phyloP scores from a whole-genome alignment of 1,284 basidiomycete genomes.

The Flammula alnicola region DNA sequence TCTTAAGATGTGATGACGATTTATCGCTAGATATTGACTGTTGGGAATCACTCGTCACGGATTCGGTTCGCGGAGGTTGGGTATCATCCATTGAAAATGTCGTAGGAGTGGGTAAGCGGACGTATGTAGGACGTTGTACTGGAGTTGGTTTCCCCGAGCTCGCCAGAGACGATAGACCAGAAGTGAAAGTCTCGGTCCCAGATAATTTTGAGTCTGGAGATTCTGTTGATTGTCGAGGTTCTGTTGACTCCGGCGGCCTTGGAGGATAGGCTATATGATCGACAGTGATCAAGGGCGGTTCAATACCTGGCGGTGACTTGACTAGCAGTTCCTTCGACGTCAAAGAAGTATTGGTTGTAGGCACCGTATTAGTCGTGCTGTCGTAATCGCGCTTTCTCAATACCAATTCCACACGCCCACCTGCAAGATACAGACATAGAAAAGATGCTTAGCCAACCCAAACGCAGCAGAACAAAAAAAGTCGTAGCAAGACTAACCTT shows the following conservation, averaged over 20 bases:
- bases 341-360: background rate
- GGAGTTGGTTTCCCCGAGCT: constrained; percentile 18
- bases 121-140: constrained; percentile 41
- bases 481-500: constrained; percentile 54
- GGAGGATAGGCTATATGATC: too few relatives aligned
- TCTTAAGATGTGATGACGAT: constrained; percentile 29
- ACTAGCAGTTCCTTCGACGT: constrained; percentile 4
- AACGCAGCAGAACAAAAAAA: too few relatives aligned
- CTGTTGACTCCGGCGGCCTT: constrained; percentile 1
- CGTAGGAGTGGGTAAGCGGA: constrained; percentile 44
- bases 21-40: constrained; percentile 23
- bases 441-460: too few relatives aligned
- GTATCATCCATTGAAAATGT: constrained; percentile 35
- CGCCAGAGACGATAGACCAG: constrained; percentile 11
- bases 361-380: background rate
- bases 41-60: constrained; percentile 28
- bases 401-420: constrained; percentile 63
- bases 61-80: constrained; percentile 24
- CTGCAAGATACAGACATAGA: constrained; percentile 34
- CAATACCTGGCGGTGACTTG: background rate
- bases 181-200: background rate
- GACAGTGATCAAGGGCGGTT: background rate
- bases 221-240: background rate
- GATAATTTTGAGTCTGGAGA: background rate
- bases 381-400: constrained; percentile 41